phyloP scores from a whole-genome alignment of 2,329 filamentous ascomycete genomes.

The Fusarium cicatricum region DNA sequence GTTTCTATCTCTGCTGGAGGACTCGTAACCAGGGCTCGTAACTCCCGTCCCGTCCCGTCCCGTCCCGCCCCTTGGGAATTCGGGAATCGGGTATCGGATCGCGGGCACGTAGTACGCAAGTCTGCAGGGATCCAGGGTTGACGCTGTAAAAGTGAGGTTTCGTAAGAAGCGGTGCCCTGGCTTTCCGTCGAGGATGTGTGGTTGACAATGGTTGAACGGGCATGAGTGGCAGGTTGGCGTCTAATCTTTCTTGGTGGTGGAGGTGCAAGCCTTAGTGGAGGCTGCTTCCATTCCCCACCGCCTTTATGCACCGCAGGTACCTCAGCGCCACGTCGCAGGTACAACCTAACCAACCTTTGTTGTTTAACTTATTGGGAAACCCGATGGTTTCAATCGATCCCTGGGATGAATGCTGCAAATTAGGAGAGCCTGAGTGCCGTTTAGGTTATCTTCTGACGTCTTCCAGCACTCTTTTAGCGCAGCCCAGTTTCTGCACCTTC shows the following conservation, averaged over 20 bases:
- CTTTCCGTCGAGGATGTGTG: neutral
- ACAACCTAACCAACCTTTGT: neutral
- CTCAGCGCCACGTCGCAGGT: slow-evolving; percentile 5
- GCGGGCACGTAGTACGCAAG: neutral
- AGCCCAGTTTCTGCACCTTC: no score
- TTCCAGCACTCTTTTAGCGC: neutral
- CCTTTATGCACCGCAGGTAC: slow-evolving; percentile 8
- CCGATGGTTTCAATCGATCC: no score
- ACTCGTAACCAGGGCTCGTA: no score
- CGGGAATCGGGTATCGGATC: slow-evolving; percentile 19
- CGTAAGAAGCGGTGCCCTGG: neutral
- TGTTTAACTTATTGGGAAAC: neutral
- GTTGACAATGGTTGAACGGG: slow-evolving; percentile 3
- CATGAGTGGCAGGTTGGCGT: neutral
- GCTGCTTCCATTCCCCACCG: neutral
- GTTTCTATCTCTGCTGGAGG: no score
- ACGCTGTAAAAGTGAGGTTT: neutral
- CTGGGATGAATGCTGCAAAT: neutral
- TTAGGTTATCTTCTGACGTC: neutral
- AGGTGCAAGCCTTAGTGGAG: slow-evolving; percentile 18
- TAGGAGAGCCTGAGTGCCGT: slow-evolving; percentile 5
- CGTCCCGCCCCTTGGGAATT: neutral
- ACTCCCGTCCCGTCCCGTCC: neutral
- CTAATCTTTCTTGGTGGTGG: neutral
- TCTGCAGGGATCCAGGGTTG: slow-evolving; percentile 15